Evolutionary conservation across 75 land plant species (phyloP), one percentile per base, ranked within the genome.

Genomic region (Chamaecyparis obtusa): DNA sequence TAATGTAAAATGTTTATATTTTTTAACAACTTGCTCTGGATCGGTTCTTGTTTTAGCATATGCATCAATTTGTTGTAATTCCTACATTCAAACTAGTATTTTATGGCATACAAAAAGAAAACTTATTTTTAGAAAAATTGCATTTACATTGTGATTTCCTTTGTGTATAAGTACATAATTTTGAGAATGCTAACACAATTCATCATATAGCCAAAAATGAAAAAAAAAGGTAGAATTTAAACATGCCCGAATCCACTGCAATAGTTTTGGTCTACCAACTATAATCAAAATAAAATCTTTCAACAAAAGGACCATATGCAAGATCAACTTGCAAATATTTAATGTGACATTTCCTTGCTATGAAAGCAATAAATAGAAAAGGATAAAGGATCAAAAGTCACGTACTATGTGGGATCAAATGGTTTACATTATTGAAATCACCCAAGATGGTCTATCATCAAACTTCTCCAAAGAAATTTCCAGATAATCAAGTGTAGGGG

Each of bases 281-380:
- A 90, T 93, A 57, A 95, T 92, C 91, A 32, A 88, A 39, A 32
- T 89, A 85, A 82, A 89, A 93, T 88, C 96, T 95, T 80, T 93
- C 98, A 77, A 95, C 84, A 48, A 96, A 96, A 32, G 96, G 96
- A 86, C 91, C 98, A 91, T 95, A 96, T 75, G 94, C 96, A 85
- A 96, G 91, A 87, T 96, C 98, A 69, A 95, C 98, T 95, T 96
- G 87, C 49, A 79, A 14, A 37, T 24, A 79, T 79, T 19, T 21
- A 21, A 79, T 79, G 9, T 49, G 24, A 37, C 24, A 37, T 16
- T n/a, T 43, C n/a, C 19, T 2, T 21, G 10, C 43, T 79, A 27
- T 41, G 10, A 43, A 9, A 19, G 35, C 16, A 35, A 17, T 17
- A 5, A 33, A 32, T 4, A 17, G 30, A 79, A 79, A 16, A 41